Conservation (phyloP, 2,329 filamentous ascomycete species). For the Berkeleyomyces rouxiae region DNA sequence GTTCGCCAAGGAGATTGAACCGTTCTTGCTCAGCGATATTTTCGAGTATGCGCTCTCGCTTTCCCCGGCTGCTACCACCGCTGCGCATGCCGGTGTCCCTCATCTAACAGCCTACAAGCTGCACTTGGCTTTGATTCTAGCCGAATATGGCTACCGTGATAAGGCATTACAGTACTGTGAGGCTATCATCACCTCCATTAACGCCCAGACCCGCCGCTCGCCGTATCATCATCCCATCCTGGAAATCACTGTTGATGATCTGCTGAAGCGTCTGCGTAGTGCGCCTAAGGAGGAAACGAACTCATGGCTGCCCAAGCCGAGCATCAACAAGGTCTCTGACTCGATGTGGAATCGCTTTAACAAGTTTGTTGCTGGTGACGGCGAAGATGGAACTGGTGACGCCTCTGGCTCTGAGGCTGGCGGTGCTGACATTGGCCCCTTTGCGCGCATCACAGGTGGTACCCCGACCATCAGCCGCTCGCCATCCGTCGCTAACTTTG, state of each 20-base stretch:
- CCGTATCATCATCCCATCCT: constrained; percentile 70
- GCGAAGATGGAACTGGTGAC: constrained; percentile 60
- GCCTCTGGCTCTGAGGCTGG: constrained; percentile 38
- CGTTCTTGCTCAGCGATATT: constrained; percentile 85
- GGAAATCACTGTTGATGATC: constrained; percentile 62
- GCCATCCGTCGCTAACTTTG: constrained; percentile 49
- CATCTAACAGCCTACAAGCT: constrained; percentile 87
- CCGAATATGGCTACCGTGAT: constrained; percentile 64
- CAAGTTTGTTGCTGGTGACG: constrained; percentile 88
- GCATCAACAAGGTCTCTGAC: constrained; percentile 86
- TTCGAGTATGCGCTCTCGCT: constrained; percentile 82
- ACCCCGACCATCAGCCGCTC: constrained; percentile 60
- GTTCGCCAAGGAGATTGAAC: constrained; percentile 64
- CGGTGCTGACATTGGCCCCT: constrained; percentile 54
- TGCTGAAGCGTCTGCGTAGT: constrained; percentile 67
- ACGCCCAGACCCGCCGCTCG: constrained; percentile 65
- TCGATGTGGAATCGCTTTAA: constrained; percentile 87
- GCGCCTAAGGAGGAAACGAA: constrained; percentile 65
- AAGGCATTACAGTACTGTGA: constrained; percentile 91
- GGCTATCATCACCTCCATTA: constrained; percentile 57
- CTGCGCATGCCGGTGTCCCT: constrained; percentile 38
- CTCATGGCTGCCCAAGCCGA: constrained; percentile 89
- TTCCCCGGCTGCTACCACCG: constrained; percentile 34
- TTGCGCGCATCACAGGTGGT: constrained; percentile 62
- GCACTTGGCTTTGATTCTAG: constrained; percentile 66